These are phyloP conservation scores for Calonectria pauciramosa DNA, from an alignment of 2,329 filamentous ascomycete genomes.

Conservation along the genomic window DNA sequence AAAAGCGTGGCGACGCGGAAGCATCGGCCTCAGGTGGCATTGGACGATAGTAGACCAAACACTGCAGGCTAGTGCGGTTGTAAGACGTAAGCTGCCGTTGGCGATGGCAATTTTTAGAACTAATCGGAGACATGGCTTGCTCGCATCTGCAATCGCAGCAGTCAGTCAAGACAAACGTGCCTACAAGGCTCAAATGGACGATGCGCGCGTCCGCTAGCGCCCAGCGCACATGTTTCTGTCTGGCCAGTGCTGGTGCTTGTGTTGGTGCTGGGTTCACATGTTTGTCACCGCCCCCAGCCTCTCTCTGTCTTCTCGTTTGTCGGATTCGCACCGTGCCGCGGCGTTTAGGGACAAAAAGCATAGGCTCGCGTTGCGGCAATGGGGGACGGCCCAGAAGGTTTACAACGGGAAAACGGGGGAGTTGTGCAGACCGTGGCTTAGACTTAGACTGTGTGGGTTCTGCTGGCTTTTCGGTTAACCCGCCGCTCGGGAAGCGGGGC, in stretches of 20 bases:
- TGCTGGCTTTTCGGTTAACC: conserved; percentile 28
- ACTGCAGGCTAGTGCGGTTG: conserved; percentile 9
- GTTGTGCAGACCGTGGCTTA: conserved; percentile 41
- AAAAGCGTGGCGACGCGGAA: background rate
- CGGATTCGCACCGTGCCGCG: background rate
- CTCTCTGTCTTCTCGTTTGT: background rate
- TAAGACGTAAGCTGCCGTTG: conserved; percentile 14
- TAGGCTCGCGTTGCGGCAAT: background rate
- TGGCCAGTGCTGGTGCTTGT: background rate
- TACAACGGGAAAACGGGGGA: conserved; percentile 11
- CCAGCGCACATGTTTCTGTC: background rate
- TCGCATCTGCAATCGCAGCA: background rate
- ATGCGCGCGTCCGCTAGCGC: background rate
- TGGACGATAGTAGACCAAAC: background rate
- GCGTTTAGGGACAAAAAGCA: background rate
- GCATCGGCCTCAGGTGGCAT: conserved; percentile 14
- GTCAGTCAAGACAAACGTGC: background rate
- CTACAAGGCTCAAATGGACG: background rate
- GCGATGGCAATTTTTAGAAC: conserved; percentile 7
- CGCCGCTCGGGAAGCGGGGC: conserved; percentile 38
- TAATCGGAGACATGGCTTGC: background rate
- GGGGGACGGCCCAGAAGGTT: background rate
- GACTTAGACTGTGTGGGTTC: conserved; percentile 40
- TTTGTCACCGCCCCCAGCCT: conserved; percentile 10
- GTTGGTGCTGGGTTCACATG: conserved; percentile 4